Conservation (phyloP, 228 moss, liverwort and hornwort species). For the Sphagnum fallax region DNA sequence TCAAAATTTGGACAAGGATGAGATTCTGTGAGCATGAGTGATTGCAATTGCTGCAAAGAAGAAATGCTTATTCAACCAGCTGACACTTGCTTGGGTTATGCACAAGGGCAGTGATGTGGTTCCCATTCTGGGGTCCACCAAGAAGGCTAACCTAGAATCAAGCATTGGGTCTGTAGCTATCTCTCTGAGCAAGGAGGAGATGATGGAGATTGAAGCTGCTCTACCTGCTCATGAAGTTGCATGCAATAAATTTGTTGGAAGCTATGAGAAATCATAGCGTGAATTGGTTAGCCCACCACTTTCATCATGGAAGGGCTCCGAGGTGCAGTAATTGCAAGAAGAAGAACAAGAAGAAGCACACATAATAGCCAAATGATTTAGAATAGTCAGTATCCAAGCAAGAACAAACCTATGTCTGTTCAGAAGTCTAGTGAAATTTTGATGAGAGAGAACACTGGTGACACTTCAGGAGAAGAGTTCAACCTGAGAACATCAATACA, state of each 20-base stretch:
- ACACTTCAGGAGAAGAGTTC: too few species aligned
- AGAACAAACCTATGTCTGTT: too few species aligned
- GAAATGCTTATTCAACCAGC: constrained; percentile 24
- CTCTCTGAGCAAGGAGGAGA: constrained; percentile 16
- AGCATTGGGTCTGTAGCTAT: constrained; percentile 13
- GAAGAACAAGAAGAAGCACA: too few species aligned
- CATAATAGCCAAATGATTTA: too few species aligned
- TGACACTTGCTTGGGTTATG: constrained; percentile 27
- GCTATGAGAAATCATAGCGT: constrained; percentile 4
- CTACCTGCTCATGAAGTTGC: constrained; percentile 17
- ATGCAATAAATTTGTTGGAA: constrained; percentile 10
- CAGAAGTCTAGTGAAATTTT: too few species aligned
- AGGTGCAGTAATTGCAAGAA: too few species aligned
- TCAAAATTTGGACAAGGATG: constrained; percentile 35
- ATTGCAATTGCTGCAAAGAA: constrained; percentile 19
- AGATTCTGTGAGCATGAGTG: constrained; percentile 16
- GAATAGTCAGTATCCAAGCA: too few species aligned
- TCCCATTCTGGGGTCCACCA: constrained; percentile 28
- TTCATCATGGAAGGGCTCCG: neutral
- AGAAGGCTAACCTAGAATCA: constrained; percentile 16
- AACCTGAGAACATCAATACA: too few species aligned
- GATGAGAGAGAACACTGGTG: too few species aligned
- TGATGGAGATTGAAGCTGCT: constrained; percentile 30
- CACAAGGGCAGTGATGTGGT: constrained; percentile 17
- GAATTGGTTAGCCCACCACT: constrained; percentile 11